These are phyloP conservation scores for Malus sieversii DNA, from an alignment of 306 rosid genomes.

Conservation along the genomic window DNA sequence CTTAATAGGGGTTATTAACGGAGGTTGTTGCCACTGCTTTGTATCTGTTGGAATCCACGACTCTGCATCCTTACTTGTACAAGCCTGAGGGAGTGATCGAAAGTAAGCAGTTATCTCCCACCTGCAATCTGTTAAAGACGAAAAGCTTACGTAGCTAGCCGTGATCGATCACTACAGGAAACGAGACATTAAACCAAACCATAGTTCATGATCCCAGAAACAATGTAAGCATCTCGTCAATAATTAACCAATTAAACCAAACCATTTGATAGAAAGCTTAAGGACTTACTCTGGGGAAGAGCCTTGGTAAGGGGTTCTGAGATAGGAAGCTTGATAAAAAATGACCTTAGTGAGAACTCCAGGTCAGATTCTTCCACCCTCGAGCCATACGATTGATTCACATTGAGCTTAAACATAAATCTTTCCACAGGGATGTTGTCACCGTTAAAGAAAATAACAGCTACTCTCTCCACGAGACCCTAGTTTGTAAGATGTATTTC, in stretches of 20 bases:
- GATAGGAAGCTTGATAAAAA: conserved; percentile 64
- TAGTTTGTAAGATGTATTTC: conserved; percentile 17
- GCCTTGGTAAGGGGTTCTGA: conserved; percentile 55
- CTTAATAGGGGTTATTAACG: conserved; percentile 59
- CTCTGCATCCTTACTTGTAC: conserved; percentile 53
- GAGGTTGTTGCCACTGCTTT: conserved; percentile 81
- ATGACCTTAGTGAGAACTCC: conserved; percentile 77
- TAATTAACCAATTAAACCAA: not conserved
- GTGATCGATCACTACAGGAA: not conserved
- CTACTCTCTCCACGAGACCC: conserved; percentile 83
- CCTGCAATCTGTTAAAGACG: conserved; percentile 39
- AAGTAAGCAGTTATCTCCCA: conserved; percentile 84
- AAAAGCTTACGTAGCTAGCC: not conserved
- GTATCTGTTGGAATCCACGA: conserved; percentile 73
- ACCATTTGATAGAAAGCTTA: conserved; percentile 10
- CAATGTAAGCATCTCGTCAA: not conserved
- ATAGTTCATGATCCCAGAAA: conserved; percentile 6
- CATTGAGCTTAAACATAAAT: conserved; percentile 59
- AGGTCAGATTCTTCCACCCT: conserved; percentile 53
- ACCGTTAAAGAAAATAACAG: conserved; percentile 53
- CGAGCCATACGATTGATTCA: conserved; percentile 52
- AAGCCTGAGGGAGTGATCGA: conserved; percentile 46
- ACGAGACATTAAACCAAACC: conserved; percentile 9
- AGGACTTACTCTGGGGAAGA: conserved; percentile 51
- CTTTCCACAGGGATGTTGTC: conserved; percentile 53